Percentiles rank a stretch among this genome's conserved stretches.
Conservation (phyloP, 805 yeast species). For the Alloascoidea africana region DNA sequence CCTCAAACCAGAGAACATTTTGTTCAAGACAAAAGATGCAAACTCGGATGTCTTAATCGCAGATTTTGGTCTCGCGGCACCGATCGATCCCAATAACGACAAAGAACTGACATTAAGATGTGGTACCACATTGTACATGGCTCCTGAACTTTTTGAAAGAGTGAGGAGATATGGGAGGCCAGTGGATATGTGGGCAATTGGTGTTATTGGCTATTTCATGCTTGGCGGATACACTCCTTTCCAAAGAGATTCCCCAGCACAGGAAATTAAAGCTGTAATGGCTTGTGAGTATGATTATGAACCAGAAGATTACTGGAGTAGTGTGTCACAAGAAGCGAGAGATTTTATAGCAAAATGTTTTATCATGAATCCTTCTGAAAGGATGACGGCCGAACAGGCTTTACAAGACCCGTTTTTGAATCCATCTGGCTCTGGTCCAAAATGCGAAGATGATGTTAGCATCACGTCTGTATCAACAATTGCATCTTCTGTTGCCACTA, state of each 20-base stretch:
- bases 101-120: slow-evolving; percentile 30
- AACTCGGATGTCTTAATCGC: slow-evolving; percentile 31
- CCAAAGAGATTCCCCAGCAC: slow-evolving; percentile 56
- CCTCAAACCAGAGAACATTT: slow-evolving; percentile 55
- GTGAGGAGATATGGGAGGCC: slow-evolving; percentile 40
- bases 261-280: slow-evolving; percentile 48
- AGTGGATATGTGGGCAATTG: slow-evolving; percentile 68
- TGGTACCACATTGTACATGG: slow-evolving; percentile 65
- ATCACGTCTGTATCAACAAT: too few relatives aligned
- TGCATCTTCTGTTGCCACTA: too few relatives aligned
- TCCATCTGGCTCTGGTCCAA: too few relatives aligned
- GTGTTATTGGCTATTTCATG: slow-evolving; percentile 57
- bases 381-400: slow-evolving; percentile 31
- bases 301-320: slow-evolving; percentile 42
- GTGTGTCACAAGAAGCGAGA: slow-evolving; percentile 35
- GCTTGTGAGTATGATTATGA: slow-evolving; percentile 44
- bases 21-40: slow-evolving; percentile 28
- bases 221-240: slow-evolving; percentile 66
- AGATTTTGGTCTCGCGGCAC: slow-evolving; percentile 51
- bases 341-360: slow-evolving; percentile 45
- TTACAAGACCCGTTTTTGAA: slow-evolving; percentile 28
- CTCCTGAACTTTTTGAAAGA: slow-evolving; percentile 48
- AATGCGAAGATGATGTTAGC: too few relatives aligned
- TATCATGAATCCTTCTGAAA: slow-evolving; percentile 23
- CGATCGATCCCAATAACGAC: slow-evolving; percentile 21